Conservation (phyloP, 257 asterid species). For the Nicotiana tomentosiformis region DNA sequence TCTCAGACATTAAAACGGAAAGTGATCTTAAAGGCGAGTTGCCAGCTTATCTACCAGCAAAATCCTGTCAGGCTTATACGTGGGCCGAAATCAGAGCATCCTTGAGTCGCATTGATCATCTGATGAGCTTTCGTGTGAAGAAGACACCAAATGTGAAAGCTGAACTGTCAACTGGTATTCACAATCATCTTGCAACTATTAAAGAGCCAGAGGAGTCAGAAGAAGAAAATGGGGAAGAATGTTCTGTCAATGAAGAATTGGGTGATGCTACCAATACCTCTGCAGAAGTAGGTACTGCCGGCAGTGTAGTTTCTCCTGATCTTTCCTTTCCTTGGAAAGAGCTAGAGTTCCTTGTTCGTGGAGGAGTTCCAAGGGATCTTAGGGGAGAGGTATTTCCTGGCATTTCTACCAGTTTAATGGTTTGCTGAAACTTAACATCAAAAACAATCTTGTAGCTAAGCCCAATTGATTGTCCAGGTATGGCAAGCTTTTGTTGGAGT, state of each 20-base stretch:
- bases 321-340: slow-evolving; percentile 56
- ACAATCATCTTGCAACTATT: slow-evolving; percentile 40
- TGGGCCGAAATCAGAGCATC: slow-evolving; percentile 66
- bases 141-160: slow-evolving; percentile 35
- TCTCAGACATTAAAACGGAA: slow-evolving; percentile 26
- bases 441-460: not conserved
- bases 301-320: slow-evolving; percentile 29
- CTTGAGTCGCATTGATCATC: slow-evolving; percentile 43
- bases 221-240: slow-evolving; percentile 35
- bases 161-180: slow-evolving; percentile 15
- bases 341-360: slow-evolving; percentile 74
- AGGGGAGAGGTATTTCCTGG: slow-evolving; percentile 73
- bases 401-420: slow-evolving; percentile 6
- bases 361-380: slow-evolving; percentile 90
- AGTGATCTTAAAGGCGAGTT: slow-evolving; percentile 26
- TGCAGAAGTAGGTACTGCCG: slow-evolving; percentile 25
- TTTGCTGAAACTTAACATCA: not conserved
- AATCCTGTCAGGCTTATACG: slow-evolving; percentile 41
- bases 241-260: slow-evolving; percentile 26
- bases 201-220: slow-evolving; percentile 29
- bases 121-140: slow-evolving; percentile 67
- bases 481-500: slow-evolving; percentile 98
- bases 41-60: slow-evolving; percentile 28
- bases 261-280: slow-evolving; percentile 32
- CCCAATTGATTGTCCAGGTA: slow-evolving; percentile 52